Conservation (phyloP, 1,139 yeast genomes). For the Wickerhamiella pararugosa region DNA sequence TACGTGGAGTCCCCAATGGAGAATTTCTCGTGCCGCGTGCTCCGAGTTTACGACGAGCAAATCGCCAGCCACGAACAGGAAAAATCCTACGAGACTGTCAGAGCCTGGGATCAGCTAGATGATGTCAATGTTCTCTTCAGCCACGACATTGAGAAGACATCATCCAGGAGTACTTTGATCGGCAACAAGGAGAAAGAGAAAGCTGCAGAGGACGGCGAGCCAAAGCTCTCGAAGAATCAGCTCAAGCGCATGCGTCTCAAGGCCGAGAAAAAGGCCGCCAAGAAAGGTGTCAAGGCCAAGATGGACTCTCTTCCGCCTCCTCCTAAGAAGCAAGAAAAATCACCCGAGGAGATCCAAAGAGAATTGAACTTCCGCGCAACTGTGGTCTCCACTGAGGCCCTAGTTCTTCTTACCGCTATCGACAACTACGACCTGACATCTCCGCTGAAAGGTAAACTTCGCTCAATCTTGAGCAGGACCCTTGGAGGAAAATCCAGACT, state of each 20-base stretch:
- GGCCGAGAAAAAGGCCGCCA: slow-evolving; percentile 24
- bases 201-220: neutral
- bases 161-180: neutral
- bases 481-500: slow-evolving; percentile 25
- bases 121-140: slow-evolving; percentile 21
- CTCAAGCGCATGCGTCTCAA: slow-evolving; percentile 26
- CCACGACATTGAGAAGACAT: slow-evolving; percentile 8
- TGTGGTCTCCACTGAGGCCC: slow-evolving; percentile 31
- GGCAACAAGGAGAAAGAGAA: neutral
- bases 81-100: slow-evolving; percentile 18
- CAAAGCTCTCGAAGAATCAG: slow-evolving; percentile 26
- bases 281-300: slow-evolving; percentile 21
- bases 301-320: slow-evolving; percentile 15
- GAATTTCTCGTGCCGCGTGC: slow-evolving; percentile 27
- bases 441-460: slow-evolving; percentile 24
- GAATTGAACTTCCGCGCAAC: slow-evolving; percentile 24
- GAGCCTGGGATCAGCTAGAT: slow-evolving; percentile 29
- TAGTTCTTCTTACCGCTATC: slow-evolving; percentile 27
- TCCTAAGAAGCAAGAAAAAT: slow-evolving; percentile 14
- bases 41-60: slow-evolving; percentile 24
- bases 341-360: slow-evolving; percentile 18
- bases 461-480: slow-evolving; percentile 18
- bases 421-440: slow-evolving; percentile 29
- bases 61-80: slow-evolving; percentile 9
- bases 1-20: slow-evolving; percentile 24